Base-by-base conservation (phyloP, 805 yeast species). In the Myxozyma lipomycoides region DNA sequence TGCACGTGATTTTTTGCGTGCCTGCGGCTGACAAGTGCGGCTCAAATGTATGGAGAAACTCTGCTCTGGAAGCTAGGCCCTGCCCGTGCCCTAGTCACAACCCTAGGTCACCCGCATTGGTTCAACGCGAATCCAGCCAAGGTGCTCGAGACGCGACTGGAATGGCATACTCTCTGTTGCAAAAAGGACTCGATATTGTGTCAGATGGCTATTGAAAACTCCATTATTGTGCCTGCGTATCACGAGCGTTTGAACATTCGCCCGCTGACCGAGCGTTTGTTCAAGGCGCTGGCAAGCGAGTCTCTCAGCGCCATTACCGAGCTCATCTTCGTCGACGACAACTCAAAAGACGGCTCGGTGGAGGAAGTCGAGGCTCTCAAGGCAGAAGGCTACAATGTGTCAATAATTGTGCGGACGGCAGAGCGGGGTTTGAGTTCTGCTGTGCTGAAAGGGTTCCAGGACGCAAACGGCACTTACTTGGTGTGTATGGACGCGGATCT, bases 401-500 rank as follows among this genome's bases (percentile, higher is more conserved):
- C 67, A 51, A 75, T 75, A 51, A 74, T 74, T 49, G 79, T 75
- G 21, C 72, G 79, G 64, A 75, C 78, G 21, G 70, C 66, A 2
- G 79, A 75, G 60, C 70, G 78, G 60, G 79, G 79, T 19, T 63
- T 75, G 26, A 72, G 77, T 21, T 73, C 78, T 40, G 79, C 79
- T 26, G 79, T 75, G 9, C 58, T 75, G 58, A 69, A 69, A 58
- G 79, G 79, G 15, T 75, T 75, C 61, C 58, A 65, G 40, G 78
- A 73, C 45, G 72, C 77, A 25, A 63, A 72, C 47, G 79, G 79
- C 58, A 71, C 73, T 43, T 73, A 74, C 55, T 56, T 75, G 49
- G 67, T 75, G 37, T 75, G 79, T 60, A 75, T 75, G 79, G 79
- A 75, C 62, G 79, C 79, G 22, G 79, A 75, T 62, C 66, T 75